Evolutionary conservation across 139 green algal species (phyloP).

Genomic region (Zygnema circumcarinatum): DNA sequence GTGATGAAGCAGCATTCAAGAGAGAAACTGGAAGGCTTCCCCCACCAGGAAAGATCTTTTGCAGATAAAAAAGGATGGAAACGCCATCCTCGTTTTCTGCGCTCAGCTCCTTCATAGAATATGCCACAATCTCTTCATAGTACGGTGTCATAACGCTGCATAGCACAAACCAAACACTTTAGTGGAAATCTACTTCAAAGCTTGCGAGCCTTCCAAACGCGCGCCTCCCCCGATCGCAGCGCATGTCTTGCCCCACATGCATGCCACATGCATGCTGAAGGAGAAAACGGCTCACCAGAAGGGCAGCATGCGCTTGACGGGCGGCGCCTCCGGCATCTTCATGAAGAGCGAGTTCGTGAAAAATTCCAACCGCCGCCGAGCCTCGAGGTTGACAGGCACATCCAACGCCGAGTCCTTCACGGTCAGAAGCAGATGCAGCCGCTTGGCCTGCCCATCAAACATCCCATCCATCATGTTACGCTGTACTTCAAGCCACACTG

Average conservation of each 20-base stretch:
- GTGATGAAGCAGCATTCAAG: not conserved
- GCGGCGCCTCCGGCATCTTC: conserved; percentile 50
- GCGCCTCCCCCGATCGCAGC: no score
- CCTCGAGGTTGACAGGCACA: conserved; percentile 52
- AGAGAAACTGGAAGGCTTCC: not conserved
- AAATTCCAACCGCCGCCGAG: conserved; percentile 52
- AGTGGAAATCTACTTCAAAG: no score
- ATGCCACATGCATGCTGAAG: no score
- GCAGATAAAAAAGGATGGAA: conserved; percentile 59
- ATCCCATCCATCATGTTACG: not conserved
- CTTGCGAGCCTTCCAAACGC: no score
- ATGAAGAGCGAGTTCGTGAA: conserved; percentile 63
- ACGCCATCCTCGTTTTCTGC: conserved; percentile 61
- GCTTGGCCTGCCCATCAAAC: conserved; percentile 45
- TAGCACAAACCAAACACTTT: not conserved
- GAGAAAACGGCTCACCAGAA: conserved; percentile 35
- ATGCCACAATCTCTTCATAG: conserved; percentile 57
- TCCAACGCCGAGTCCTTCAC: conserved; percentile 54
- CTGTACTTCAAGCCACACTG: not conserved
- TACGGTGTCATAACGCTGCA: conserved; percentile 59
- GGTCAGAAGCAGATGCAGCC: conserved; percentile 51
- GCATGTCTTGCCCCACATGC: no score
- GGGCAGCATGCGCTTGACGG: conserved; percentile 19
- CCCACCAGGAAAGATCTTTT: conserved; percentile 60
- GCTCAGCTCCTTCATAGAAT: conserved; percentile 34